Percentiles rank a stretch among this genome's conserved stretches.
Conservation (phyloP, 1,139 yeast genomes). For the Sugiyamaella neomexicana region DNA sequence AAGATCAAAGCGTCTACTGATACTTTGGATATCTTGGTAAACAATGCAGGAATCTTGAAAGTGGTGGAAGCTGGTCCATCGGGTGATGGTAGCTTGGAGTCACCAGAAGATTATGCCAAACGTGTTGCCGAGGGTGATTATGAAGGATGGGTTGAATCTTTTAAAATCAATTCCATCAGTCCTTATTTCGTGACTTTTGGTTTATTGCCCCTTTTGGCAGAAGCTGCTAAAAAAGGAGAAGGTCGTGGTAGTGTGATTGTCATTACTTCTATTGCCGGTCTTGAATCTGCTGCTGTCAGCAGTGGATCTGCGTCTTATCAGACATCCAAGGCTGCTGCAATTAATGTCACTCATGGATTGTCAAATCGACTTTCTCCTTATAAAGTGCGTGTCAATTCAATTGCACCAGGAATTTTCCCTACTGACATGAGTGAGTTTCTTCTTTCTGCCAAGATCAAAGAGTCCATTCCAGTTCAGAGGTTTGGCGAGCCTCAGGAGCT, state of each 20-base stretch:
- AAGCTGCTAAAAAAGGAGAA: constrained; percentile 22
- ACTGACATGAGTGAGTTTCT: constrained; percentile 19
- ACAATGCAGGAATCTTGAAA: constrained; percentile 24
- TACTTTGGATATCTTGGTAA: constrained; percentile 24
- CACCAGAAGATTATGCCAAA: constrained; percentile 17
- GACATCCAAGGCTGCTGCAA: constrained; percentile 80
- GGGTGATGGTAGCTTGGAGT: constrained; percentile 4
- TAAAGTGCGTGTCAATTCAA: constrained; percentile 20
- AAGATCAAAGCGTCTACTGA: constrained; percentile 16
- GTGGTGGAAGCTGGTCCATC: constrained; percentile 11
- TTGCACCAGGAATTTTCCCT: constrained; percentile 21
- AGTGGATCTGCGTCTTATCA: constrained; percentile 68
- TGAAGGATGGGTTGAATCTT: constrained; percentile 22
- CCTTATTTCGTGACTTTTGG: constrained; percentile 22
- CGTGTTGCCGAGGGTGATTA: constrained; percentile 22
- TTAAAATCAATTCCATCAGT: constrained; percentile 17
- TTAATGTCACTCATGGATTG: constrained; percentile 68
- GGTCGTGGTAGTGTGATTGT: constrained; percentile 54
- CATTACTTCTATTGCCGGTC: constrained; percentile 82
- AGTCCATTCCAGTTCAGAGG: constrained; percentile 17
- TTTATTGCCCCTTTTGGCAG: constrained; percentile 21
- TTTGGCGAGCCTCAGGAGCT: constrained; percentile 20
- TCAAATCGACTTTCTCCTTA: constrained; percentile 42
- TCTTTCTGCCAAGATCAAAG: constrained; percentile 9
- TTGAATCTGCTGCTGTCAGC: constrained; percentile 76